Evolutionary conservation across 2,329 filamentous ascomycete genomes (phyloP).

Genomic region (Trichoderma gracile): DNA sequence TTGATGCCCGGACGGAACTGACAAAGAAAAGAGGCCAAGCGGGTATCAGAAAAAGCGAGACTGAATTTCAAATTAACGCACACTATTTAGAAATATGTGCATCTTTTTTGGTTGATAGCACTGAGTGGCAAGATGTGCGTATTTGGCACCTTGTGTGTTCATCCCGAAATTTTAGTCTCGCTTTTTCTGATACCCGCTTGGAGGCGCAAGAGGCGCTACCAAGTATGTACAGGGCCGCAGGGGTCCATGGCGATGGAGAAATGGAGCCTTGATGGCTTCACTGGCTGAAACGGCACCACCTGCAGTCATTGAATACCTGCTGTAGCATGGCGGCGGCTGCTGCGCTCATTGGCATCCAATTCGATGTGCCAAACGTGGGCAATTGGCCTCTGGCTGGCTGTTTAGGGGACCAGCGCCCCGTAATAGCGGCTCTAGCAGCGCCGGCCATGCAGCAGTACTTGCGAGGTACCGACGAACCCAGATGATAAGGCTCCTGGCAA

Average conservation of each 20-base stretch:
- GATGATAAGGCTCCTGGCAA: not conserved
- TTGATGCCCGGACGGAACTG: not conserved
- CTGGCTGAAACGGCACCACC: conserved; percentile 7
- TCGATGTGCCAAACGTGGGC: not conserved
- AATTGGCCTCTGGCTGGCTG: not conserved
- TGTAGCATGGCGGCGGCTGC: conserved; percentile 1
- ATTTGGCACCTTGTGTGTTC: no score
- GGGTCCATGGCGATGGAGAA: no score
- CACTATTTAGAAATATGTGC: no score
- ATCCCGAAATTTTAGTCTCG: no score
- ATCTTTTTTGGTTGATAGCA: no score
- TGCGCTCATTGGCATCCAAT: conserved; percentile 7
- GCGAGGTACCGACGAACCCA: not conserved
- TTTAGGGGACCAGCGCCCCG: conserved; percentile 12
- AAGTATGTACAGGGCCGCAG: no score
- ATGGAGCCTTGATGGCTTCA: not conserved
- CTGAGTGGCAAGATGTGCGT: no score
- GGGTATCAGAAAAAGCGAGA: no score
- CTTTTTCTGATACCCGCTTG: no score
- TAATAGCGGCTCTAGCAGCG: conserved; percentile 3
- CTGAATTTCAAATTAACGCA: no score
- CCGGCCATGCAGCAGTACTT: not conserved
- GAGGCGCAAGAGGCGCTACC: conserved; percentile 3
- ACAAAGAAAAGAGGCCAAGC: not conserved
- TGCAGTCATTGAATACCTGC: not conserved